Evolutionary conservation across 192 early-diverging fungal genomes (phyloP), one percentile per base, ranked within the genome.

Genomic region (Backusella sp.): DNA sequence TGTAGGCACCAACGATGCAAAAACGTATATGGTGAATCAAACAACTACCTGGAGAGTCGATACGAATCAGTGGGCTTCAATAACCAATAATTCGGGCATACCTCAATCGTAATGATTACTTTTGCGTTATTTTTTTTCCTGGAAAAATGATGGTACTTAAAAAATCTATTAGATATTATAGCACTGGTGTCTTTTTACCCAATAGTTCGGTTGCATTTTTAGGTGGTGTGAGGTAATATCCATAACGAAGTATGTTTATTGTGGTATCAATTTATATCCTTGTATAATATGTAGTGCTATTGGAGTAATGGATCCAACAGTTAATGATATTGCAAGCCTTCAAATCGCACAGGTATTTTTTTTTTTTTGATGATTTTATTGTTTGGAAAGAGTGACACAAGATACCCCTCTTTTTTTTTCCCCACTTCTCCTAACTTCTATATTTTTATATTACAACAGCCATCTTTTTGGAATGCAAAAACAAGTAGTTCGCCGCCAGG

Each of bases 381-480:
- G 32, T 32, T 3, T 32, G 32, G 32, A 32, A 32, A 32, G 32
- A 32, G 2, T 32, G 3, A 32, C 32, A 32, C 32, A 32, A 32
- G 0, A 3, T 32, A 32, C 32, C 32, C 32, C 30, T 32, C 8
- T 39, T 39, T 12, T 11, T 12, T 11, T 39, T 39, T 11, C 37
- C 3, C 9, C 9, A 28, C 37, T 39, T 39, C 9, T 39, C 12
- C 9, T 12, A 39, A 12, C 12, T 3, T 39, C 37, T 3, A 39
- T 39, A 39, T 12, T 39, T 26, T 26, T 15, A 19, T 44, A 17
- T 44, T 28, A 28, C 23, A 23, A 62, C 28, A 62, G 56, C 3
- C 56, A 26, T 62, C 56, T 62, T 62, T 62, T 62, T 62, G 56
- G 56, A 62, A 62, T 62, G 56, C 56, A 23, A 62, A 28, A 69